A percentile compares a stretch with the other conserved stretches of the same genome.
phyloP scores from a whole-genome alignment of 306 rosid genomes.

The Trichosanthes truncata region DNA sequence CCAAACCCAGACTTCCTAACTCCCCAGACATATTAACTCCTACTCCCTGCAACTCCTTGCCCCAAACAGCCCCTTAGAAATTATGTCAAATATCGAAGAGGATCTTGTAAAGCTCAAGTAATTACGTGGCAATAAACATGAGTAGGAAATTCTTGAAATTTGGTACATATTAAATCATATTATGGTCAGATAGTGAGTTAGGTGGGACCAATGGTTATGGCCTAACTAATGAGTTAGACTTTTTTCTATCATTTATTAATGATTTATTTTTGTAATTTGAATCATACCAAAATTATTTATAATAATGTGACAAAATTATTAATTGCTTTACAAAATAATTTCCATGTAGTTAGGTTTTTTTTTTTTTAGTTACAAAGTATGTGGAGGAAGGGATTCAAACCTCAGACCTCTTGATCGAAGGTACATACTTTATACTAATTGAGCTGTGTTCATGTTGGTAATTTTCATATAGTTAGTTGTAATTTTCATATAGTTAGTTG shows the following conservation, averaged over 20 bases:
- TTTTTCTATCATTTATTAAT: not conserved
- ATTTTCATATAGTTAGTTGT: too few relatives aligned
- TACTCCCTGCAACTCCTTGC: too few relatives aligned
- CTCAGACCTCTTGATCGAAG: too few relatives aligned
- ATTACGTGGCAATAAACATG: not conserved
- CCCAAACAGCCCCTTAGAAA: too few relatives aligned
- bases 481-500: not conserved
- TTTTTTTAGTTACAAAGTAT: too few relatives aligned
- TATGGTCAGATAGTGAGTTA: not conserved
- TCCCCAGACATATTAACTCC: too few relatives aligned
- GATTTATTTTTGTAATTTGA: not conserved
- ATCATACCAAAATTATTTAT: not conserved
- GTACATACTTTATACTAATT: too few relatives aligned
- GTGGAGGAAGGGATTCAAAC: too few relatives aligned
- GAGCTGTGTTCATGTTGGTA: too few relatives aligned
- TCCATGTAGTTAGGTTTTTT: not conserved
- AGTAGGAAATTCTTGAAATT: not conserved
- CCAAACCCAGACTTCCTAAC: too few relatives aligned
- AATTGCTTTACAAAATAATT: not conserved
- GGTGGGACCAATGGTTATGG: not conserved
- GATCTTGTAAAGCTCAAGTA: too few relatives aligned
- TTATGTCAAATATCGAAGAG: too few relatives aligned
- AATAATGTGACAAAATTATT: not conserved
- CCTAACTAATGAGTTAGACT: not conserved
- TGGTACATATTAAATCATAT: not conserved